Percentiles rank a stretch among this genome's conserved stretches.
phyloP scores from a whole-genome alignment of 2,329 filamentous ascomycete genomes.

The Phaeosphaeria sp. region DNA sequence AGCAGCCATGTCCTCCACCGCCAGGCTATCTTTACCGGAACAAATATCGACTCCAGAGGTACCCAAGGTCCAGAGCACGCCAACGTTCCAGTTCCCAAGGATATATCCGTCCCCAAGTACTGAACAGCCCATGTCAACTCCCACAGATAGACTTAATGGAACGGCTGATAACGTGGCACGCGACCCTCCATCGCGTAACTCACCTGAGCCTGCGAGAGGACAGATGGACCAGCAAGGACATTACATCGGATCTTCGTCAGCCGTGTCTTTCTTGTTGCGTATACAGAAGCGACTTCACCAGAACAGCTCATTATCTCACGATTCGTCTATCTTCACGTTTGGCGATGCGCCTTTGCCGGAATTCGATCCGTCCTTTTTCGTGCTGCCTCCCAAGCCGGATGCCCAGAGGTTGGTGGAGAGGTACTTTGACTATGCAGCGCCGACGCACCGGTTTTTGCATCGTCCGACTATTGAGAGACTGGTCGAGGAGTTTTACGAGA shows the following conservation, averaged over 20 bases:
- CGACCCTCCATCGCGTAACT: constrained; percentile 45
- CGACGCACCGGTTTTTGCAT: constrained; percentile 66
- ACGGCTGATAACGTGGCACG: constrained; percentile 21
- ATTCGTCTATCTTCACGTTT: constrained; percentile 58
- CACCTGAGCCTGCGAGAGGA: constrained; percentile 52
- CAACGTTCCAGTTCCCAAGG: constrained; percentile 28
- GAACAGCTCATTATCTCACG: constrained; percentile 43
- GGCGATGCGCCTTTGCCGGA: constrained; percentile 58
- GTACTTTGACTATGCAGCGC: constrained; percentile 67
- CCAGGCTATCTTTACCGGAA: constrained; percentile 22
- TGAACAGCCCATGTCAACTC: constrained; percentile 22
- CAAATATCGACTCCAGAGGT: constrained; percentile 13
- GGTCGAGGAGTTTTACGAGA: constrained; percentile 57
- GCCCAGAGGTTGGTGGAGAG: constrained; percentile 55
- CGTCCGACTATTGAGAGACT: constrained; percentile 57
- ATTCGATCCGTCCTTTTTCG: constrained; percentile 52
- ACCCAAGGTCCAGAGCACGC: constrained; percentile 11
- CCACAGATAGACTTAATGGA: constrained; percentile 18
- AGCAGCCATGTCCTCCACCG: constrained; percentile 27
- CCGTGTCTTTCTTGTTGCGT: constrained; percentile 57
- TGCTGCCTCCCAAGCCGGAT: constrained; percentile 52
- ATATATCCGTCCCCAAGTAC: constrained; percentile 21
- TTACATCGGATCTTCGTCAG: constrained; percentile 57
- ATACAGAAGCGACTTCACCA: constrained; percentile 58
- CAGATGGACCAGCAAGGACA: constrained; percentile 56